phyloP scores from a whole-genome alignment of 495 filamentous ascomycete species.

The Aspergillus nanangensis region DNA sequence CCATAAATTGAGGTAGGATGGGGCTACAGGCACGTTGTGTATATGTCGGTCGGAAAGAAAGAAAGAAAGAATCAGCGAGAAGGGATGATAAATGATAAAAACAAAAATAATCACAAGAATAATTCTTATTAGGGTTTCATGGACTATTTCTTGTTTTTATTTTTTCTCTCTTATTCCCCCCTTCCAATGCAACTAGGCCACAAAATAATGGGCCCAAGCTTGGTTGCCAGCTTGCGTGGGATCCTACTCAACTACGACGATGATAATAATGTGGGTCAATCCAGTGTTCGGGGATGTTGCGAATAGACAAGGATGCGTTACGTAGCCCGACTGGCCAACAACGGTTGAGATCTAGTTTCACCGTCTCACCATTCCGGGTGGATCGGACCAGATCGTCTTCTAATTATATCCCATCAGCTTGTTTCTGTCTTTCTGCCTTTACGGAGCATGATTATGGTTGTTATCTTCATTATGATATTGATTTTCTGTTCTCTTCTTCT shows the following conservation, averaged over 20 bases:
- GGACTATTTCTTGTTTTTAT: not conserved
- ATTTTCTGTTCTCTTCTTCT: too few relatives aligned
- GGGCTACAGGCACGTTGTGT: too few relatives aligned
- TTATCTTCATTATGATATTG: too few relatives aligned
- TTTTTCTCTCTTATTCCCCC: too few relatives aligned
- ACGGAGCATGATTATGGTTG: too few relatives aligned
- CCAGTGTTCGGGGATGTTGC: constrained; percentile 9
- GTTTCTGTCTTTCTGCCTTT: constrained; percentile 1
- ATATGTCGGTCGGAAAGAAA: too few relatives aligned
- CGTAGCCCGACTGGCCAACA: constrained; percentile 14
- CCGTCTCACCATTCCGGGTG: constrained; percentile 9
- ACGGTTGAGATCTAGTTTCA: constrained; percentile 10
- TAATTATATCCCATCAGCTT: constrained; percentile 11
- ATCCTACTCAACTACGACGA: not conserved
- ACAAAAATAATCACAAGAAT: too few relatives aligned
- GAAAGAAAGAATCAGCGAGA: too few relatives aligned
- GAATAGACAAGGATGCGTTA: constrained; percentile 20
- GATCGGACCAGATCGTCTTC: constrained; percentile 11
- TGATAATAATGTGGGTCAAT: not conserved
- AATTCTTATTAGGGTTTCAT: not conserved
- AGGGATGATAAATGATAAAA: too few relatives aligned
- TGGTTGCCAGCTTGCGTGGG: not conserved
- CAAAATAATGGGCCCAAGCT: too few relatives aligned
- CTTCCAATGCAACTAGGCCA: too few relatives aligned
- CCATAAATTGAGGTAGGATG: too few relatives aligned